Conservation (phyloP, 1,284 basidiomycete genomes). For the Malassezia slooffiae region DNA sequence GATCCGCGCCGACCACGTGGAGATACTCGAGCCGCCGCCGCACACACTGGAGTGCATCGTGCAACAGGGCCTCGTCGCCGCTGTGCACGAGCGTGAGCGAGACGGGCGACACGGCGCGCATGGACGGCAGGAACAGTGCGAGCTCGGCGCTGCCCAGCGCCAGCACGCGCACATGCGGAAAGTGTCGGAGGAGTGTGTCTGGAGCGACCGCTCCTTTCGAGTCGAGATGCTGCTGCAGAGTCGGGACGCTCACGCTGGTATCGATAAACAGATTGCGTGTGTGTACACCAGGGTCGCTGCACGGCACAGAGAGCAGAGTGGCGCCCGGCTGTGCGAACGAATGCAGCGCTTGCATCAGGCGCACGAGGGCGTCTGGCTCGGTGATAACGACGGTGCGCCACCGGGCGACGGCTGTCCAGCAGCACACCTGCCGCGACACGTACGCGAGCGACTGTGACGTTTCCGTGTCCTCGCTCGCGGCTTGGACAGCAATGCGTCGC, state of each 20-base stretch:
- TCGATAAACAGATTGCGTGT: conserved; percentile 23
- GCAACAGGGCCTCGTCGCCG: not conserved
- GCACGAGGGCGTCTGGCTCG: not conserved
- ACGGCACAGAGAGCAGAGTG: not conserved
- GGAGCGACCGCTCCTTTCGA: not conserved
- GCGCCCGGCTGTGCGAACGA: not conserved
- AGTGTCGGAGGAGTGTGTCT: too few species aligned
- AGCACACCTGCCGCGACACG: conserved; percentile 23
- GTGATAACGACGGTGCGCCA: conserved; percentile 23
- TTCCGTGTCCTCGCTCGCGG: conserved; percentile 6
- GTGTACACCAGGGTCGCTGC: not conserved
- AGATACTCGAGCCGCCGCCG: conserved; percentile 9
- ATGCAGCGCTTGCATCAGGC: conserved; percentile 8
- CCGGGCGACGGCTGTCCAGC: conserved; percentile 17
- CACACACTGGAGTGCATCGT: conserved; percentile 1
- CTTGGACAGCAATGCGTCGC: not conserved
- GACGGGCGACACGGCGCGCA: not conserved
- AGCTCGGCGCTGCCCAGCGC: not conserved
- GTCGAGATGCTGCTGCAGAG: not conserved
- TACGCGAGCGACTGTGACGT: conserved; percentile 22
- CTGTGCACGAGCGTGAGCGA: conserved; percentile 3
- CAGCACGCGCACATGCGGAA: too few species aligned
- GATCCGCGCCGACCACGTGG: conserved; percentile 16
- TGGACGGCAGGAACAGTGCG: not conserved
- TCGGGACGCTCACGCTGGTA: not conserved